These are phyloP conservation scores for Trametes punicea DNA, from an alignment of 768 basidiomycete species.

Conservation along the genomic window DNA sequence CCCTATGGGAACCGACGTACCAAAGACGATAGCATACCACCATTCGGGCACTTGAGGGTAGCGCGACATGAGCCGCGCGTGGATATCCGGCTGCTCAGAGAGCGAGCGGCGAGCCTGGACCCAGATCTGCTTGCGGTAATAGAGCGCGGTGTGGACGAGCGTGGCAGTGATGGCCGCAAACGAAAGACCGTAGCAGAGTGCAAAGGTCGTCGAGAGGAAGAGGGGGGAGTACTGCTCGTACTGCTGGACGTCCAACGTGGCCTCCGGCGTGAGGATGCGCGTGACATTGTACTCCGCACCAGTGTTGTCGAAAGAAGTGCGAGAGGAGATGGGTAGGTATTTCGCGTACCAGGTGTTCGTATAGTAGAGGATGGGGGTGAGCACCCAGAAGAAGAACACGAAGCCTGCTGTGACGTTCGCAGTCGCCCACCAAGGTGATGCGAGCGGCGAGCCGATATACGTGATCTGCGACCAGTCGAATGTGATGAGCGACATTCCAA, in stretches of 20 bases:
- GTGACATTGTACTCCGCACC: slow-evolving; percentile 41
- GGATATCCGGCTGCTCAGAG: slow-evolving; percentile 79
- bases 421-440: slow-evolving; percentile 82
- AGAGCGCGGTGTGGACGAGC: slow-evolving; percentile 65
- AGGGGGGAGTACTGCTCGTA: slow-evolving; percentile 45
- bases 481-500: slow-evolving; percentile 67
- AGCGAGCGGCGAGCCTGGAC: slow-evolving; percentile 65
- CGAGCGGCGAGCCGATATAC: slow-evolving; percentile 67
- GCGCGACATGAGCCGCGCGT: slow-evolving; percentile 74
- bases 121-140: slow-evolving; percentile 79
- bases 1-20: slow-evolving; percentile 1
- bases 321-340: slow-evolving; percentile 54
- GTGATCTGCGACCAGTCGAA: slow-evolving; percentile 80
- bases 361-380: slow-evolving; percentile 63
- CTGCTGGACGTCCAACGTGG: slow-evolving; percentile 34
- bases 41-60: slow-evolving; percentile 81
- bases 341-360: slow-evolving; percentile 66
- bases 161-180: slow-evolving; percentile 80
- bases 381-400: slow-evolving; percentile 66
- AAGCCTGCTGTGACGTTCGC: slow-evolving; percentile 65
- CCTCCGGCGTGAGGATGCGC: slow-evolving; percentile 35
- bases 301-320: slow-evolving; percentile 43
- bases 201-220: slow-evolving; percentile 59
- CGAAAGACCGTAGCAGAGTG: slow-evolving; percentile 76
- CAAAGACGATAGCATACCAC: slow-evolving; percentile 76